Percentiles rank a stretch among this genome's conserved stretches.
Evolutionary conservation across 371 early-diverging fungal genomes (phyloP).

Genomic region (Capniomyces stellatus): DNA sequence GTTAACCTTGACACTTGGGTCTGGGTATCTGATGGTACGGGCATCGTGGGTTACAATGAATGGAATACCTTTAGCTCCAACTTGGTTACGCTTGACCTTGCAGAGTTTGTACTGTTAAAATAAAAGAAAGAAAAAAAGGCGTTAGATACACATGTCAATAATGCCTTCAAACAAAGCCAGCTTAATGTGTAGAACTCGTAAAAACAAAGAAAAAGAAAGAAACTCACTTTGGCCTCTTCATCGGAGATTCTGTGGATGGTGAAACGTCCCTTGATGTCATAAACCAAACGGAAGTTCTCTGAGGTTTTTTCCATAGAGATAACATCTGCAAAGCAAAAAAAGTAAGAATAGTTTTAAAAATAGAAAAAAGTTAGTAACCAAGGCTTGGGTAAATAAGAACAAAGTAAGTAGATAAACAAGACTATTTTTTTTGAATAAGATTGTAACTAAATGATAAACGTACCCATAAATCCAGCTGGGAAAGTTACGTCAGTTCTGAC

Average conservation of each 20-base stretch:
- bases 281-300: conserved; percentile 98
- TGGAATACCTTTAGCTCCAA: conserved; percentile 90
- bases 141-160: too few species aligned
- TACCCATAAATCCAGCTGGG: conserved; percentile 95
- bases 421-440: too few species aligned
- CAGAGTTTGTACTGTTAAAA: conserved; percentile 90
- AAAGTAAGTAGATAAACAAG: too few species aligned
- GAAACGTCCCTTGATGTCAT: conserved; percentile 98
- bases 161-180: too few species aligned
- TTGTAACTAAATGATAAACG: conserved; percentile 28
- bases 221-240: conserved; percentile 88
- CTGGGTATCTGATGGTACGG: conserved; percentile 98
- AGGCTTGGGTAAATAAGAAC: background rate
- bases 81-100: conserved; percentile 91
- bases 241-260: conserved; percentile 97
- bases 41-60: conserved; percentile 98
- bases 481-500: conserved; percentile 96
- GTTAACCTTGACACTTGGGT: conserved; percentile 96
- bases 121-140: background rate
- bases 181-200: too few species aligned
- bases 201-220: too few species aligned
- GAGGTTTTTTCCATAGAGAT: conserved; percentile 97
- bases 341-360: background rate
- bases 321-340: conserved; percentile 48
- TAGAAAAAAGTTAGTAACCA: background rate